Evolutionary conservation across 2,329 filamentous ascomycete species (phyloP).

Genomic region (Colletotrichum liriopes): DNA sequence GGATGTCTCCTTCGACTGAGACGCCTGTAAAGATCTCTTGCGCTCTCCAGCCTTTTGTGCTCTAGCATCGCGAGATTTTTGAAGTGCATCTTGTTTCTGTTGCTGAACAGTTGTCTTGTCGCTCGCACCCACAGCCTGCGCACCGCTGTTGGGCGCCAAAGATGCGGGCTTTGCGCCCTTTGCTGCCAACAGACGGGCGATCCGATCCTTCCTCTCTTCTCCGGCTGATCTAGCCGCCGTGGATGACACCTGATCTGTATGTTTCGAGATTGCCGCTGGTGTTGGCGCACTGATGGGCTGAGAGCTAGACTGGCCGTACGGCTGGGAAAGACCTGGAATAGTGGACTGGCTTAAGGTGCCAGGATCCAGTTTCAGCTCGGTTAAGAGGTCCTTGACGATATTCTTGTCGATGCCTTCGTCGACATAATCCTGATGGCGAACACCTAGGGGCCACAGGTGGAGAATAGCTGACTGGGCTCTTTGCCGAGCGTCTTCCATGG

Average conservation of each 20-base stretch:
- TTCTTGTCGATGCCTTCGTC: constrained; percentile 79
- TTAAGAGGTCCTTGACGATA: constrained; percentile 76
- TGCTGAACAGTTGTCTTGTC: constrained; percentile 83
- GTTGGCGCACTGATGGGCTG: not conserved
- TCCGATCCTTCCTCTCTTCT: constrained; percentile 81
- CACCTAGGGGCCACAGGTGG: constrained; percentile 75
- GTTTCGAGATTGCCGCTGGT: not conserved
- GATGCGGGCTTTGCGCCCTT: constrained; percentile 71
- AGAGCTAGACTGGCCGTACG: constrained; percentile 9
- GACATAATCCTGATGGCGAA: constrained; percentile 82
- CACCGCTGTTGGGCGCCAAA: constrained; percentile 29
- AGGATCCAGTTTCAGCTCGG: constrained; percentile 75
- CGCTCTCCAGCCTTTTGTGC: constrained; percentile 52
- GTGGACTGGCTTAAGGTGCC: constrained; percentile 40
- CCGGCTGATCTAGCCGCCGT: constrained; percentile 53
- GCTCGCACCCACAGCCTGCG: constrained; percentile 55
- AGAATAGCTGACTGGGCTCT: constrained; percentile 79
- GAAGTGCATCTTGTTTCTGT: constrained; percentile 83
- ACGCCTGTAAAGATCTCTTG: constrained; percentile 29
- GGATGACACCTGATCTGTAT: constrained; percentile 7
- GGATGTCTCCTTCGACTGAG: constrained; percentile 23
- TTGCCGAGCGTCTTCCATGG: constrained; percentile 63
- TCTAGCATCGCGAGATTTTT: constrained; percentile 68
- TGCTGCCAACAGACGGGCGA: constrained; percentile 82
- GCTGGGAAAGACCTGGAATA: constrained; percentile 8